Evolutionary conservation across 139 green algal genomes (phyloP).

Genomic region (Diplosphaera chodatii): DNA sequence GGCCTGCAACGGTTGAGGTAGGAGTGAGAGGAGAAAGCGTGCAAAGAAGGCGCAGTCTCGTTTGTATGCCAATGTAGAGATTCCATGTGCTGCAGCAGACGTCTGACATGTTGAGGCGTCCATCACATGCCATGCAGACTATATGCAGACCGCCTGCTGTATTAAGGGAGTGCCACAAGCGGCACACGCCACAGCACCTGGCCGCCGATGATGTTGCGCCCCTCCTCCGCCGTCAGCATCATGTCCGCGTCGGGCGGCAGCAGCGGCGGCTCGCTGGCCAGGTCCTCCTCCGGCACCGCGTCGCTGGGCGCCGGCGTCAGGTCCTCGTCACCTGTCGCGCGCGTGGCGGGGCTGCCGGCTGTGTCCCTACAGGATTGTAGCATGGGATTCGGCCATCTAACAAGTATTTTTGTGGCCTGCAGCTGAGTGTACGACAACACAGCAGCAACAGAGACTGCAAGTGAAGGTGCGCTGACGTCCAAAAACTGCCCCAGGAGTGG

Average conservation of each 20-base stretch:
- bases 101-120: background rate
- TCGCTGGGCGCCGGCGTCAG: background rate
- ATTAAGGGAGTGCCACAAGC: background rate
- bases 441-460: no score
- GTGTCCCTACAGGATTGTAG: background rate
- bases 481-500: no score
- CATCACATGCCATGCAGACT: background rate
- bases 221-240: slow-evolving; percentile 13
- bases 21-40: no score
- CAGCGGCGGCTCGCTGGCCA: background rate
- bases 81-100: background rate
- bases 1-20: slow-evolving; percentile 40
- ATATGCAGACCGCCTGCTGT: background rate
- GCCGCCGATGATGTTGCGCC: slow-evolving; percentile 25
- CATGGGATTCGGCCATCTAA: no score
- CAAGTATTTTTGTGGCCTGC: no score
- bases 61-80: no score
- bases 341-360: background rate
- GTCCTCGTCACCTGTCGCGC: background rate
- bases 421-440: no score
- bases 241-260: slow-evolving; percentile 1
- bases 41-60: background rate
- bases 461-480: no score
- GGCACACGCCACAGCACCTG: slow-evolving; percentile 13
- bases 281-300: slow-evolving; percentile 11